Evolutionary conservation across 73 alveolate genomes (phyloP).

Genomic region (Paramecium sexaurelia): DNA sequence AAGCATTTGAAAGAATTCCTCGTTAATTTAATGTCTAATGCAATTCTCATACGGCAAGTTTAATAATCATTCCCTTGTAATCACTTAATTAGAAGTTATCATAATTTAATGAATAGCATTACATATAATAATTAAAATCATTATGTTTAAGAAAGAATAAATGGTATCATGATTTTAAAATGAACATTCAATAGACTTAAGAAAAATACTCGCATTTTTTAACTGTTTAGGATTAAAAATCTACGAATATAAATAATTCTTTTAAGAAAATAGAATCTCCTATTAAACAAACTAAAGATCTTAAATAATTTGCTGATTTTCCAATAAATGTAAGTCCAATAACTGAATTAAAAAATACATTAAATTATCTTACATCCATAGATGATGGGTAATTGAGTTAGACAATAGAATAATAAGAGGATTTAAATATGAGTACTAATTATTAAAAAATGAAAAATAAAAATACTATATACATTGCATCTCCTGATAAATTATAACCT

Average conservation of each 20-base stretch:
- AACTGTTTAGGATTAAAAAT: not conserved
- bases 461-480: not conserved
- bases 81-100: not conserved
- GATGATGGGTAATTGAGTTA: not conserved
- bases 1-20: constrained; percentile 17
- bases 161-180: not conserved
- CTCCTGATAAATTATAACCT: constrained; percentile 7
- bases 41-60: not conserved
- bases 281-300: not conserved
- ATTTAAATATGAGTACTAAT: not conserved
- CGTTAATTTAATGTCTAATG: constrained; percentile 21
- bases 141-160: not conserved
- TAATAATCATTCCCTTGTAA: not conserved
- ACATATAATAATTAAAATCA: not conserved
- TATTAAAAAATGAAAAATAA: not conserved
- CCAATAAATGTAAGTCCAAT: not conserved
- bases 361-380: not conserved
- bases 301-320: not conserved
- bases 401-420: not conserved
- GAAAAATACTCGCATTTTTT: not conserved
- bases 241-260: not conserved
- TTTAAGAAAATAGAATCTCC: not conserved
- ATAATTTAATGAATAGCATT: not conserved
- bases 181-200: no score
- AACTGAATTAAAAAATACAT: not conserved